A percentile compares a stretch with the other conserved stretches of the same genome.
These are phyloP conservation scores for Fusarium xyrophilum DNA, from an alignment of 2,329 filamentous ascomycete species.

Conservation along the genomic window DNA sequence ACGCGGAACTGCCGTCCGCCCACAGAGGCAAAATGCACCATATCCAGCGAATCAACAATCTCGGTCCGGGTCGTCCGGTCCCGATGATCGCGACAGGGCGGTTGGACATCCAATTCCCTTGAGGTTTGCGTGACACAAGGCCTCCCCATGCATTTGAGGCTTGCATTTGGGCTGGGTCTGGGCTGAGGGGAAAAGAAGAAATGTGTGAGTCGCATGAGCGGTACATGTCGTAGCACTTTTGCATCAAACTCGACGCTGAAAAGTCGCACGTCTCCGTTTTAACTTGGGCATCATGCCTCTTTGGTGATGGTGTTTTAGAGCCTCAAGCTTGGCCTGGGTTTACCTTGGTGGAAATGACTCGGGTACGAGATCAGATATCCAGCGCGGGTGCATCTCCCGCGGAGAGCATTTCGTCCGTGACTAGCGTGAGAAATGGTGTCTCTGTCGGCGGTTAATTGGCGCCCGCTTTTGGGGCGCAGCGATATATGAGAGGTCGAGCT, in stretches of 20 bases:
- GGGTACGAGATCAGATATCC: background rate
- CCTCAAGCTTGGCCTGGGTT: background rate
- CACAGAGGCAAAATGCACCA: background rate
- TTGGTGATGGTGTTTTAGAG: background rate
- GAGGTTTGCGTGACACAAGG: background rate
- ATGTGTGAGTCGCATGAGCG: background rate
- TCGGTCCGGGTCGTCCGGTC: too few relatives aligned
- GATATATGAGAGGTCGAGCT: background rate
- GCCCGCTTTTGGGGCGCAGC: background rate
- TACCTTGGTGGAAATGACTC: background rate
- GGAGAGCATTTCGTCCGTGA: background rate
- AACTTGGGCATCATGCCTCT: background rate
- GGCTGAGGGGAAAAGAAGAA: background rate
- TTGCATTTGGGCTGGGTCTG: background rate
- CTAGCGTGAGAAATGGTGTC: background rate
- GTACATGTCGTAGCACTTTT: background rate
- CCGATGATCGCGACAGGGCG: background rate
- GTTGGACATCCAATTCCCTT: background rate
- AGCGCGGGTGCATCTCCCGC: background rate
- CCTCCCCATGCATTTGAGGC: background rate
- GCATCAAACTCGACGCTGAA: accelerated
- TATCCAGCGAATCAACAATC: accelerated
- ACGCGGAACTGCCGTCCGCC: accelerated
- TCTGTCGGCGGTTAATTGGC: background rate
- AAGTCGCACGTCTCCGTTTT: accelerated